Evolutionary conservation across 177 flowering plant genomes (phyloP), one percentile per base, ranked within the genome.

Genomic region (Vitis hybrid): DNA sequence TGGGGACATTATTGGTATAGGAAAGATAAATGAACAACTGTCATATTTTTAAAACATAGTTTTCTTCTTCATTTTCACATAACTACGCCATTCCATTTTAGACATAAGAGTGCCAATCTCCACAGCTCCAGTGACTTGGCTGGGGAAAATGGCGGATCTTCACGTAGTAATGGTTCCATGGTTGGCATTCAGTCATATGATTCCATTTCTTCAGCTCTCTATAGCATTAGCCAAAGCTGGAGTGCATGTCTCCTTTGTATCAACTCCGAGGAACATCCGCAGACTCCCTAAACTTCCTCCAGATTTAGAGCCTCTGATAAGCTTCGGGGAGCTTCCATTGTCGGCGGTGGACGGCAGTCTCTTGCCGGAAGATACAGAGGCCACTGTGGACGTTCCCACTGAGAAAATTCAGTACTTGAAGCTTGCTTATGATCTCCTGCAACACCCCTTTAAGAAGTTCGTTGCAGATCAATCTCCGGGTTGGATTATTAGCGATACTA

Each of bases 251-350:
- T 73, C 77, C 32, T 77, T 61, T 66, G 10, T 80, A 0, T 80
- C 82, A 5, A 73, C 82, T 40, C 82, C 80, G 0, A 32, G 52
- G 61, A 80, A 76, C 75, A 64, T 80, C 32, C 56, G 60, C 21
- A 65, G 82, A n/a, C 80, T 80, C 59, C 80, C 78, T 3, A 23
- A 52, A 34, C 18, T 60, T 21, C 71, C 75, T 3, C 58, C 69
- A 3, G 0, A 10, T 12, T 17, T 66, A 8, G 11, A 60, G 6
- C 4, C 32, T 1, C 60, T 73, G 1, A 50, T 80, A 14, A 14
- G 21, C 23, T 55, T 65, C 2, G 73, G 77, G 4, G 7, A 4
- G 10, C 18, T 80, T 15, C 70, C 72, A 5, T 56, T 75, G 0
- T 74, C 76, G 2, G 3, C 6, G 4, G 15, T 67, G 6, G 63